Evolutionary conservation across 1,139 yeast genomes (phyloP).

Genomic region (Eremothecium cymbalariae): DNA sequence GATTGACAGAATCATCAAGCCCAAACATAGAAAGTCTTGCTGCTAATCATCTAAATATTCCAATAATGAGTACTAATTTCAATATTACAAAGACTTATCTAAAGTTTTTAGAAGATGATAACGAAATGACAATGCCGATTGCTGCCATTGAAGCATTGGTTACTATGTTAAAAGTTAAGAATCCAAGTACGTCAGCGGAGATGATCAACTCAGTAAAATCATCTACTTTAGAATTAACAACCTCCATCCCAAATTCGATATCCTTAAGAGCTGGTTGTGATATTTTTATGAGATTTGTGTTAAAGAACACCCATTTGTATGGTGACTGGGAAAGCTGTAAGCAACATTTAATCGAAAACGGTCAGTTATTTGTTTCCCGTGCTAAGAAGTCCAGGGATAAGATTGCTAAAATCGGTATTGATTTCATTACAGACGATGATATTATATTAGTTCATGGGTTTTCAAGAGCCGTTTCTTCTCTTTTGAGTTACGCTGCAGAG

Average conservation of each 20-base stretch:
- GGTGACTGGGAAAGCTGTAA: slow-evolving; percentile 96
- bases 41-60: no score
- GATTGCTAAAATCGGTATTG: slow-evolving; percentile 81
- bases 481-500: slow-evolving; percentile 66
- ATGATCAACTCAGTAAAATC: slow-evolving; percentile 71
- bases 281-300: slow-evolving; percentile 85
- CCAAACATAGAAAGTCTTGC: no score
- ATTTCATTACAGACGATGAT: slow-evolving; percentile 90
- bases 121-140: slow-evolving; percentile 97
- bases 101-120: slow-evolving; percentile 72
- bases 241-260: slow-evolving; percentile 79
- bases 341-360: slow-evolving; percentile 83
- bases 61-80: slow-evolving; percentile 35
- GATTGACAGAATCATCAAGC: no score
- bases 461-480: slow-evolving; percentile 80
- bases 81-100: slow-evolving; percentile 78
- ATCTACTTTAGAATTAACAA: slow-evolving; percentile 66
- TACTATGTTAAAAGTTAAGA: slow-evolving; percentile 67
- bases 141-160: slow-evolving; percentile 96
- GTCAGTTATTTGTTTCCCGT: slow-evolving; percentile 82
- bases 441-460: slow-evolving; percentile 82
- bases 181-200: slow-evolving; percentile 91
- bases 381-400: slow-evolving; percentile 85
- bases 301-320: slow-evolving; percentile 79
- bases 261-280: slow-evolving; percentile 97